These are phyloP conservation scores for Acacia confusa DNA, from an alignment of 306 rosid genomes.

Conservation along the genomic window DNA sequence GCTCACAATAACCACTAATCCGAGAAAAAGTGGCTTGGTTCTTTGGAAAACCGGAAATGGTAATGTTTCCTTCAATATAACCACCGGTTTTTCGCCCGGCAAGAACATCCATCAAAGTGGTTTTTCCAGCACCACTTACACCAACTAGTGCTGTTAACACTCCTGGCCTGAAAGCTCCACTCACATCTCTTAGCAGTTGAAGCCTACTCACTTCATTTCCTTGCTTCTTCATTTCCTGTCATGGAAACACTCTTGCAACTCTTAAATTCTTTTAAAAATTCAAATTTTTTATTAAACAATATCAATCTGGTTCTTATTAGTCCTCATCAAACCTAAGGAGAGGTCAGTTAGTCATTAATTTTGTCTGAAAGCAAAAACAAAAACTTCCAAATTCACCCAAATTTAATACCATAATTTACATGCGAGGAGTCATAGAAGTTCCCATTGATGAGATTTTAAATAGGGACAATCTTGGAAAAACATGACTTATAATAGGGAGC, in stretches of 20 bases:
- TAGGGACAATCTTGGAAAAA: no score
- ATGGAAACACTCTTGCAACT: neutral
- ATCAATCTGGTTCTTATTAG: no score
- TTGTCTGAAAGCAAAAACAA: no score
- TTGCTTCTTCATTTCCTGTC: conserved; percentile 52
- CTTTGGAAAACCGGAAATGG: conserved; percentile 54
- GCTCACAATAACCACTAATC: conserved; percentile 57
- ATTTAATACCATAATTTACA: no score
- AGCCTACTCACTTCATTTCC: conserved; percentile 38
- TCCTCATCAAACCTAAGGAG: no score
- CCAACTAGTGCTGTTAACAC: conserved; percentile 56
- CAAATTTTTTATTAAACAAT: neutral
- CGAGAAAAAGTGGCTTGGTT: conserved; percentile 57
- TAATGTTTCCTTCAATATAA: conserved; percentile 53
- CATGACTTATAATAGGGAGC: no score
- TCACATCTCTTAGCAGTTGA: conserved; percentile 45
- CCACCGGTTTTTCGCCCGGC: conserved; percentile 63
- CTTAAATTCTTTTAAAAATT: neutral
- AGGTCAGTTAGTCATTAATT: no score
- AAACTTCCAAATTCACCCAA: no score
- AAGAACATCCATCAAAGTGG: conserved; percentile 64
- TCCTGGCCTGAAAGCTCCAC: conserved; percentile 59
- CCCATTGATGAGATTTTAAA: no score
- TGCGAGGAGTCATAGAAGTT: no score
- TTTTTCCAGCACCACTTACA: conserved; percentile 65